phyloP scores from a whole-genome alignment of 345 rosid species.

The Arabis alpina region DNA sequence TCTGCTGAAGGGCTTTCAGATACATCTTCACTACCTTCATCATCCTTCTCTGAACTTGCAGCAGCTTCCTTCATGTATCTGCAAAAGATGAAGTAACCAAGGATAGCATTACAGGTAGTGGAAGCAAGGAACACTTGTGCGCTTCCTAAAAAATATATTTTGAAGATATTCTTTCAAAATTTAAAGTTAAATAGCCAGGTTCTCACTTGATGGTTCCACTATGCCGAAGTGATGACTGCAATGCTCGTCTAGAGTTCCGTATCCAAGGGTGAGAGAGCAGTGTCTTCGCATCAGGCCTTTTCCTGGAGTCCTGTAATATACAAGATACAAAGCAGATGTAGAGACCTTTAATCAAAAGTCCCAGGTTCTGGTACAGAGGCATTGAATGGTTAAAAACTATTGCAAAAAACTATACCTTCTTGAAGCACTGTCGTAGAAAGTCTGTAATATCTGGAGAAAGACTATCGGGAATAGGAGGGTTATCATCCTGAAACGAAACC shows the following conservation, averaged over 20 bases:
- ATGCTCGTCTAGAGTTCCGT: conserved; percentile 78
- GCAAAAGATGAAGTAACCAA: conserved; percentile 35
- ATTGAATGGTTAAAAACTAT: conserved; percentile 8
- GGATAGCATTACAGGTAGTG: conserved; percentile 13
- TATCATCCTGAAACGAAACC: conserved; percentile 68
- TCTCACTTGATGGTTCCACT: conserved; percentile 78
- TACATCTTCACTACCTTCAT: conserved; percentile 57
- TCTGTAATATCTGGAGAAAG: conserved; percentile 96
- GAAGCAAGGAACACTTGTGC: conserved; percentile 26
- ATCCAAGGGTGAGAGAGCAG: conserved; percentile 99
- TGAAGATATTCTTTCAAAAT: conserved; percentile 1
- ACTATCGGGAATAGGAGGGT: conserved; percentile 97
- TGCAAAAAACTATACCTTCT: conserved; percentile 65
- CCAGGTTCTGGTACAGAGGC: conserved; percentile 11
- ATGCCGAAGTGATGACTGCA: conserved; percentile 88
- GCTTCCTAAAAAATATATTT: background rate
- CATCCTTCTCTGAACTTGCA: conserved; percentile 56
- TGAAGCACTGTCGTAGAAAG: conserved; percentile 92
- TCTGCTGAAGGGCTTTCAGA: conserved; percentile 53
- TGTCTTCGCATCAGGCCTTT: conserved; percentile 99
- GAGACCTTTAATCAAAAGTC: background rate
- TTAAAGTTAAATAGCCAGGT: conserved; percentile 8
- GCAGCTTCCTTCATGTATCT: conserved; percentile 61
- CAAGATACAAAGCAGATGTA: conserved; percentile 29
- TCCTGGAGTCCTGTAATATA: conserved; percentile 84